phyloP scores from a whole-genome alignment of 2,329 filamentous ascomycete genomes.

The Thielaviopsis cerberus region DNA sequence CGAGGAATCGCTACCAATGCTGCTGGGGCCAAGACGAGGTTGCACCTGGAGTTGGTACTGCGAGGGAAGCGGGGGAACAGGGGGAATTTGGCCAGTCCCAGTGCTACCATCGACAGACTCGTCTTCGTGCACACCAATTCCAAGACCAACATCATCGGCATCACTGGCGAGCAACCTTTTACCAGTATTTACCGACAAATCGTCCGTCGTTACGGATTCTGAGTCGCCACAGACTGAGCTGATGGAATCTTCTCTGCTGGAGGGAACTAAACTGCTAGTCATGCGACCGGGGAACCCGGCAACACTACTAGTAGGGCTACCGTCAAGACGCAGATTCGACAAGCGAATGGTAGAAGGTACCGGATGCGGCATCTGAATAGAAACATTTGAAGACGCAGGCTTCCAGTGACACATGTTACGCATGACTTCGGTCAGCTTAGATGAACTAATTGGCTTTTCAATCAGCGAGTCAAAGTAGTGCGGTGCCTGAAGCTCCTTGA shows the following conservation, averaged over 20 bases:
- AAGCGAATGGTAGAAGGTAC: conserved; percentile 48
- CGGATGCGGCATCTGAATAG: conserved; percentile 34
- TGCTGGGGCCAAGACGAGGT: not conserved
- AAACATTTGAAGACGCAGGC: conserved; percentile 35
- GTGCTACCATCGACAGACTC: conserved; percentile 21
- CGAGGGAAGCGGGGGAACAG: conserved; percentile 36
- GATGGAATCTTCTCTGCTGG: conserved; percentile 75
- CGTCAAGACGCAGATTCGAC: conserved; percentile 44
- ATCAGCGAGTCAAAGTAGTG: conserved; percentile 93
- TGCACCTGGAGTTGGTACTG: conserved; percentile 23
- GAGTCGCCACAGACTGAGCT: conserved; percentile 77
- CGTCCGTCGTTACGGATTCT: conserved; percentile 60
- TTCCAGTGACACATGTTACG: conserved; percentile 87
- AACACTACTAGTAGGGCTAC: conserved; percentile 61
- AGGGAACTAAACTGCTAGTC: conserved; percentile 59
- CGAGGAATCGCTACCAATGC: conserved; percentile 4
- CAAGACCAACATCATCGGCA: conserved; percentile 61
- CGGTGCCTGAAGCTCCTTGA: conserved; percentile 89
- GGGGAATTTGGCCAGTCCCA: conserved; percentile 19
- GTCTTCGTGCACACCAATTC: conserved; percentile 43
- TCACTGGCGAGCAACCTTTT: conserved; percentile 46
- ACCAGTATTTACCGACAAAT: conserved; percentile 56
- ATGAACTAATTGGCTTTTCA: conserved; percentile 87
- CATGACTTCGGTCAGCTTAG: conserved; percentile 76
- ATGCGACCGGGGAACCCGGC: conserved; percentile 40